Evolutionary conservation across 306 rosid genomes (phyloP).

Genomic region (Pterocarpus macrocarpus): DNA sequence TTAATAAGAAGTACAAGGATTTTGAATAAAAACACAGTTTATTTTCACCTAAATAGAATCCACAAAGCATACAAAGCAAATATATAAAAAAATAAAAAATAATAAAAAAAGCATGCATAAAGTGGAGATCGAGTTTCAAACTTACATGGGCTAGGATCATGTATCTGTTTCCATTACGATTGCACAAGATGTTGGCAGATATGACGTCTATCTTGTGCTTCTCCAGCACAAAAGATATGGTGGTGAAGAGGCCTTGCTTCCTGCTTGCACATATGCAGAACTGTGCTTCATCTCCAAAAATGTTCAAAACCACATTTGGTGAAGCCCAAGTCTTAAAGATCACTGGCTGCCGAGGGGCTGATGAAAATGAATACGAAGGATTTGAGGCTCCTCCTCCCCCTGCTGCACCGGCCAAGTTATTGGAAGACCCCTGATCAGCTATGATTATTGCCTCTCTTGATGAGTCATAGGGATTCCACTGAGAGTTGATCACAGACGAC

Average conservation of each 20-base stretch:
- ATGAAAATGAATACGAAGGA: constrained; percentile 3
- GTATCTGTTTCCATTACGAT: constrained; percentile 46
- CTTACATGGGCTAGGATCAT: constrained; percentile 76
- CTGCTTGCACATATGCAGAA: constrained; percentile 57
- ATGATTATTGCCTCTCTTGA: constrained; percentile 51
- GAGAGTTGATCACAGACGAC: constrained; percentile 22
- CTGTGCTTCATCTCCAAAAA: constrained; percentile 76
- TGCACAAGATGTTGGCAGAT: constrained; percentile 58
- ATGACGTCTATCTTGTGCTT: constrained; percentile 61
- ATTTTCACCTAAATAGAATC: too few species aligned
- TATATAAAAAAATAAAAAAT: too few species aligned
- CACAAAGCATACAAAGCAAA: background rate
- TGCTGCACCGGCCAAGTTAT: background rate
- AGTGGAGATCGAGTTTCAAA: background rate
- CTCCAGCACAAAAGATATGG: constrained; percentile 64
- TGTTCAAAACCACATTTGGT: constrained; percentile 60
- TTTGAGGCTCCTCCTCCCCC: constrained; percentile 19
- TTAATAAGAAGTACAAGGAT: too few species aligned
- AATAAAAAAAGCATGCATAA: background rate
- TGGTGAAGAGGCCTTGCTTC: constrained; percentile 56
- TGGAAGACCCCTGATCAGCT: constrained; percentile 51
- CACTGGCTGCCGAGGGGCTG: background rate
- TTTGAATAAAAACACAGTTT: too few species aligned
- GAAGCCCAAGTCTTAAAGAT: constrained; percentile 66
- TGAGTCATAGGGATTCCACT: constrained; percentile 36